phyloP scores from a whole-genome alignment of 2,329 filamentous ascomycete genomes.

The Bipolaris gigantea region DNA sequence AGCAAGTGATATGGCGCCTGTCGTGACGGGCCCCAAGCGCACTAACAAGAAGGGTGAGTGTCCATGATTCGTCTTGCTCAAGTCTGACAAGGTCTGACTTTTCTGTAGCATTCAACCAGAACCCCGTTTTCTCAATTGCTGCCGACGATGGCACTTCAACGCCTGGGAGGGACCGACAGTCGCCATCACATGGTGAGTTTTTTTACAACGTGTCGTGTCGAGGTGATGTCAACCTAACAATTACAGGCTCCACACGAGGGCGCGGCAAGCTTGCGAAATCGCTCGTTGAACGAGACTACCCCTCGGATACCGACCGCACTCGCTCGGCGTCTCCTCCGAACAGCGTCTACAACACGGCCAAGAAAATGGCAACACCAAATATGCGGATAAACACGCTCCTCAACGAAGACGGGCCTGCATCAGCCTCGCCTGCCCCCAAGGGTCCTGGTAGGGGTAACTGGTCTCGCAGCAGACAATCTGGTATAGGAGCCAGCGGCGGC shows the following conservation, averaged over 20 bases:
- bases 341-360: conserved; percentile 44
- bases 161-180: conserved; percentile 45
- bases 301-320: conserved; percentile 52
- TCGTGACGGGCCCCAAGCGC: conserved; percentile 58
- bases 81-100: conserved; percentile 11
- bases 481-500: conserved; percentile 11
- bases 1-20: conserved; percentile 71
- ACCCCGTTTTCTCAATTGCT: conserved; percentile 47
- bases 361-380: conserved; percentile 44
- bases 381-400: conserved; percentile 55
- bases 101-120: conserved; percentile 43
- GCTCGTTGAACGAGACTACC: conserved; percentile 42
- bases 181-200: conserved; percentile 43
- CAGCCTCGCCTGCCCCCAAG: conserved; percentile 42
- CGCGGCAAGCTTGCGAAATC: conserved; percentile 42
- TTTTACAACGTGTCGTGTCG: neutral
- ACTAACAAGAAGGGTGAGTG: conserved; percentile 51
- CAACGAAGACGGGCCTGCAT: conserved; percentile 47
- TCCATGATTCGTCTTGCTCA: neutral
- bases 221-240: neutral
- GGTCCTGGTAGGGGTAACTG: conserved; percentile 55
- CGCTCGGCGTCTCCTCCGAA: conserved; percentile 49
- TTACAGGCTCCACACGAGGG: conserved; percentile 41
- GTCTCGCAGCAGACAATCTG: conserved; percentile 44
- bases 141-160: conserved; percentile 46